Base-by-base conservation (phyloP, 2,329 filamentous ascomycete genomes). In the Hymenoscyphus fructigenus region DNA sequence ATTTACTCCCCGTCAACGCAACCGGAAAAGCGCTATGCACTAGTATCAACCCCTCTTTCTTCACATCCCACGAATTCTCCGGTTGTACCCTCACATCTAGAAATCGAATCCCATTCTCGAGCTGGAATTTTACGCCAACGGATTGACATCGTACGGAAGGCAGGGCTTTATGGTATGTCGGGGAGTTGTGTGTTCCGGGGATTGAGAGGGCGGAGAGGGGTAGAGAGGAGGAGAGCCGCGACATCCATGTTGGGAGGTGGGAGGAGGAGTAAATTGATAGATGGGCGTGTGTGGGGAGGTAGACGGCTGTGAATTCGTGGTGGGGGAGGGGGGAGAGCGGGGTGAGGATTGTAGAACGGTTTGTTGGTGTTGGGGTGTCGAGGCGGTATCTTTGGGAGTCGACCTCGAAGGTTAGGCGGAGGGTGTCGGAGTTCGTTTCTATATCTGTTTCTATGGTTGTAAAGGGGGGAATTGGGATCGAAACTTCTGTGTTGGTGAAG, bases 111-210 rank as follows among this genome's bases (percentile, higher is more conserved):
- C 95, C 95, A 75, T 97, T 94, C 64, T 88, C 83, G 32, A 99
- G 86, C 78, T 99, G 95, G 61, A 89, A 86, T 59, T 83, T 82
- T 5, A 96, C 84, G 66, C 86, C 82, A 20, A 93, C 92, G 38
- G 91, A 89, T 79, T 99, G 95, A 78, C 95, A 98, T 47, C 95
- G 90, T 44, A 98, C 95, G 1, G 92, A 96, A 1, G 95, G 95
- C 5, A 97, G 84, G 14, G 95, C 93, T 59, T 86, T 84, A 81
- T 96, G 84, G 79, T 86, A 90, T 10, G 93, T 96, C 6, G 95
- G 92, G 20, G 91, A 92, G 79, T 99, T 98, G 82, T 99, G 95
- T 0, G 95, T 97, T 68, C 95, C 95, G 0, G 95, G 95, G 68
- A 98, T 95, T 59, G 91, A 95, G 59, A 99, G 86, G 2, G 89